Percentiles rank a stretch among this genome's conserved stretches.
These are phyloP conservation scores for Moringa oleifera DNA, from an alignment of 345 rosid genomes.

Conservation along the genomic window DNA sequence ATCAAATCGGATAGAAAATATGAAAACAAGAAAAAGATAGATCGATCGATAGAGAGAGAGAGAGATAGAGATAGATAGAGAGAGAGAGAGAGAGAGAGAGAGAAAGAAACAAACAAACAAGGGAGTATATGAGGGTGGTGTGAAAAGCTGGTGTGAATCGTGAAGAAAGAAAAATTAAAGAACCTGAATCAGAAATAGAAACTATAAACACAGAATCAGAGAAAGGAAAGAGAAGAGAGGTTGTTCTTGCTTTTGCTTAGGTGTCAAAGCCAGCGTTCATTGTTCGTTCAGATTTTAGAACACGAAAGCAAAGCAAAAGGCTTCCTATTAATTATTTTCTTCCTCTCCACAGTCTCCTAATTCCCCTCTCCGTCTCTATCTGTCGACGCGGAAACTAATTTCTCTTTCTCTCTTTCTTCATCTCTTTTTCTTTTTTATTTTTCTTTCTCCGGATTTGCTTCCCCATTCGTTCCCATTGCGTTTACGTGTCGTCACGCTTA, in stretches of 20 bases:
- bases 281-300: slow-evolving; percentile 35
- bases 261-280: slow-evolving; percentile 27
- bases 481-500: slow-evolving; percentile 52
- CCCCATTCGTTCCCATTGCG: slow-evolving; percentile 41
- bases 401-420: slow-evolving; percentile 12
- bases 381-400: slow-evolving; percentile 80
- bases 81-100: slow-evolving; percentile 12
- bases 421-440: slow-evolving; percentile 11
- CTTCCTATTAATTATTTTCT: slow-evolving; percentile 25
- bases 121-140: slow-evolving; percentile 37
- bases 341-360: no score
- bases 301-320: slow-evolving; percentile 16
- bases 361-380: slow-evolving; percentile 56
- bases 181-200: not conserved
- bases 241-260: slow-evolving; percentile 14
- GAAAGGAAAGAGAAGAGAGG: no score
- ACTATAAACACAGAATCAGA: not conserved
- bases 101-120: slow-evolving; percentile 19
- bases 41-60: slow-evolving; percentile 9
- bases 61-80: slow-evolving; percentile 17
- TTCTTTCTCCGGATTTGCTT: not conserved
- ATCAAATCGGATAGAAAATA: slow-evolving; percentile 13
- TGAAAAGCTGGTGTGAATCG: slow-evolving; percentile 60
- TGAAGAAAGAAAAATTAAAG: slow-evolving; percentile 29
- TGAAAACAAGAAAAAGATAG: no score